Conservation (phyloP, 257 asterid genomes). For the Petrea volubilis region DNA sequence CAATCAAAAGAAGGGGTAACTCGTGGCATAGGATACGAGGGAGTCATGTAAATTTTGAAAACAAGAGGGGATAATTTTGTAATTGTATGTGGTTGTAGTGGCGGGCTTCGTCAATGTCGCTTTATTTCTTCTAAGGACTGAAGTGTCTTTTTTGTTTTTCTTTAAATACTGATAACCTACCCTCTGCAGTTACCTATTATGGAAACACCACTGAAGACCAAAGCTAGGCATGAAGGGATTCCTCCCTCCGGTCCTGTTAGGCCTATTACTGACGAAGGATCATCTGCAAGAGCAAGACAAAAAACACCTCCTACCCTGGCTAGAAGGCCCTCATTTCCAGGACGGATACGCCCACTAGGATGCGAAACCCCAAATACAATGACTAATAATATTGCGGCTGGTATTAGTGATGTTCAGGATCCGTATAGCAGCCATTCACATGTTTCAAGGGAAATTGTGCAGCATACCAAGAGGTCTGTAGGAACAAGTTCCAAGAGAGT, state of each 20-base stretch:
- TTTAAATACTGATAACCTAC: conserved; percentile 25
- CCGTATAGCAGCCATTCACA: conserved; percentile 30
- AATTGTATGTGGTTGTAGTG: too few species aligned
- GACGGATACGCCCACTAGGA: conserved; percentile 46
- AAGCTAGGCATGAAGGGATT: conserved; percentile 60
- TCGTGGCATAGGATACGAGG: too few species aligned
- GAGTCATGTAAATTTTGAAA: too few species aligned
- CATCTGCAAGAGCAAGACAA: conserved; percentile 44
- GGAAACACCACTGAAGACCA: conserved; percentile 71
- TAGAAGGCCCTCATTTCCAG: conserved; percentile 56
- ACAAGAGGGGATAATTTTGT: too few species aligned
- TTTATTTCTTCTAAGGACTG: too few species aligned
- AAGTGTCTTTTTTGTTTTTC: too few species aligned
- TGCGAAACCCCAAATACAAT: conserved; percentile 38
- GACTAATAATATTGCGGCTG: conserved; percentile 31
- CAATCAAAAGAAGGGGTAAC: too few species aligned
- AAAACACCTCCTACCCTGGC: conserved; percentile 63
- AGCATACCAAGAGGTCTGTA: conserved; percentile 39
- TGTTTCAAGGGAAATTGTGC: conserved; percentile 38
- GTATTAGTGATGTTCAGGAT: conserved; percentile 37
- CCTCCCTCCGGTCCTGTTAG: conserved; percentile 56
- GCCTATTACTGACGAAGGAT: conserved; percentile 57
- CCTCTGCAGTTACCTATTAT: conserved; percentile 50
- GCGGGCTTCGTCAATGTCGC: too few species aligned
- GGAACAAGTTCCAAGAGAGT: conserved; percentile 46